phyloP scores from a whole-genome alignment of 306 rosid species.

The Prunus kanzakura region DNA sequence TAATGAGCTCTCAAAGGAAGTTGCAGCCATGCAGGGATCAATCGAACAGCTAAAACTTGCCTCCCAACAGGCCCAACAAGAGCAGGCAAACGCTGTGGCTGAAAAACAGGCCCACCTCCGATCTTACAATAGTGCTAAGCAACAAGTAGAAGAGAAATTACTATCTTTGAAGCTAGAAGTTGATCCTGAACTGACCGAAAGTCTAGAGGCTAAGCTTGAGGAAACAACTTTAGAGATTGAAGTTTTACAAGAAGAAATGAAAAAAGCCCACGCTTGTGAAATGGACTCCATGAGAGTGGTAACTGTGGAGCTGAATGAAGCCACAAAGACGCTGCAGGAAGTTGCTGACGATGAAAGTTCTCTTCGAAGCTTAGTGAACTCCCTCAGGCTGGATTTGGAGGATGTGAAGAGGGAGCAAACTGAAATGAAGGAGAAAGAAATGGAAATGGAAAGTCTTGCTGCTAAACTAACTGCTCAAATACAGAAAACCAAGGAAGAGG shows the following conservation, averaged over 20 bases:
- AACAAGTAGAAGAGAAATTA: constrained; percentile 46
- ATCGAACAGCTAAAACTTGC: constrained; percentile 49
- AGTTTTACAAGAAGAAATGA: constrained; percentile 54
- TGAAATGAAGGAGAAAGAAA: constrained; percentile 36
- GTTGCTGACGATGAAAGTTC: constrained; percentile 59
- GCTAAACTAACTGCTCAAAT: constrained; percentile 24
- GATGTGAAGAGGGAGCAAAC: constrained; percentile 41
- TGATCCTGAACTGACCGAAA: constrained; percentile 35
- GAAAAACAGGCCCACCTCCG: constrained; percentile 41
- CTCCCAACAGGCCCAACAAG: constrained; percentile 45
- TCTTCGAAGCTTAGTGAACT: constrained; percentile 44
- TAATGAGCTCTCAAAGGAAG: constrained; percentile 51
- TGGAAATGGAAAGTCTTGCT: constrained; percentile 33
- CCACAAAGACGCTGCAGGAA: constrained; percentile 52
- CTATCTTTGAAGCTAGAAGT: constrained; percentile 44
- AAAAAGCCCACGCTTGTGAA: constrained; percentile 56
- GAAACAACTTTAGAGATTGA: constrained; percentile 59
- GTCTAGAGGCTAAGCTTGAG: constrained; percentile 44
- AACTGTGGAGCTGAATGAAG: constrained; percentile 59
- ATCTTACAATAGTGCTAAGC: constrained; percentile 36
- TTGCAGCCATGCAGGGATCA: constrained; percentile 46
- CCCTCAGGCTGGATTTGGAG: constrained; percentile 51
- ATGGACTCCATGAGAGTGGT: constrained; percentile 51
- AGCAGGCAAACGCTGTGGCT: constrained; percentile 31
- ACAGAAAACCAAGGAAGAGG: constrained; percentile 22